Conservation (phyloP, 2,329 filamentous ascomycete species). For the Hyphodiscus sp. region DNA sequence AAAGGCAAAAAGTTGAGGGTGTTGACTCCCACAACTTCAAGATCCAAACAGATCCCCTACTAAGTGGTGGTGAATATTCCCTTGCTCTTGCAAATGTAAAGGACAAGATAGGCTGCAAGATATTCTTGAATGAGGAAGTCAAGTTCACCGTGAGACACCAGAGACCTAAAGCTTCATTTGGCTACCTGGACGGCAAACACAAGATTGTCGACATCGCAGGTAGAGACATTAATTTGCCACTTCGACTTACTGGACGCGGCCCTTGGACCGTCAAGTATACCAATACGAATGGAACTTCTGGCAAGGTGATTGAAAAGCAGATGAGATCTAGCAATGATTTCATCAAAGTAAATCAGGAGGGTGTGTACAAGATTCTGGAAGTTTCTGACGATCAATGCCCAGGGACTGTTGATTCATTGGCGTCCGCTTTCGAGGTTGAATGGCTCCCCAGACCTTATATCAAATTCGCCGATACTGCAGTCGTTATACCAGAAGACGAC, state of each 20-base stretch:
- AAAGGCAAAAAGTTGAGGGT: constrained; percentile 56
- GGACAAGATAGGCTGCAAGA: constrained; percentile 81
- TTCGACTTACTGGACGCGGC: constrained; percentile 77
- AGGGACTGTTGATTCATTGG: constrained; percentile 68
- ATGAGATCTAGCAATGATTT: constrained; percentile 57
- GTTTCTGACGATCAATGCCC: constrained; percentile 77
- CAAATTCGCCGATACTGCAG: constrained; percentile 57
- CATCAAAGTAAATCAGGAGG: constrained; percentile 58
- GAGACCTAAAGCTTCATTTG: constrained; percentile 80
- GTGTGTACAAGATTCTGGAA: constrained; percentile 72
- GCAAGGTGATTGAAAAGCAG: constrained; percentile 39
- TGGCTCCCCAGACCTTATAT: constrained; percentile 81
- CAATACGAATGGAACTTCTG: constrained; percentile 50
- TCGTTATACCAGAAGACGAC: constrained; percentile 47
- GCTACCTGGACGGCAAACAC: constrained; percentile 73
- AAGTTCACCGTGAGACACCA: constrained; percentile 85
- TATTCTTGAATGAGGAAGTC: constrained; percentile 74
- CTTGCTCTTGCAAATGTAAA: constrained; percentile 79
- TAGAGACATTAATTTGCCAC: constrained; percentile 64
- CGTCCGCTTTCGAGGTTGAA: constrained; percentile 69
- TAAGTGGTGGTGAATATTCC: constrained; percentile 83
- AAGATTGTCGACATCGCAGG: constrained; percentile 71
- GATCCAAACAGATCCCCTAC: constrained; percentile 69
- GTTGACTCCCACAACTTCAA: constrained; percentile 59
- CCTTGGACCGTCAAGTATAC: constrained; percentile 79